Evolutionary conservation across 148 eudicot species (phyloP), one percentile per base, ranked within the genome.

Genomic region (Euryodendron excelsum): DNA sequence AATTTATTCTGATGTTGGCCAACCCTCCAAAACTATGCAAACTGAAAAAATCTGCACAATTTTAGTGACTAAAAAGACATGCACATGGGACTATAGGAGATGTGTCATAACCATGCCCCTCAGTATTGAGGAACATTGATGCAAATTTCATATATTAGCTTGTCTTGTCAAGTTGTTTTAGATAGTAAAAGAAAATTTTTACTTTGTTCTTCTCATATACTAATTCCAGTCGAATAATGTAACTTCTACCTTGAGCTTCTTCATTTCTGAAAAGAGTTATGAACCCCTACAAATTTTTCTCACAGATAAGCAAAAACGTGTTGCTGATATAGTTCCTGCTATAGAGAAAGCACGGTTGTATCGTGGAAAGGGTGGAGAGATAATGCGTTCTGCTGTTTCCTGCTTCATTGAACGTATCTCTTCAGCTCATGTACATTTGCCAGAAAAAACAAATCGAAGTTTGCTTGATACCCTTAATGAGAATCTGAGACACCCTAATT

Each of bases 321-420:
- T 87, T 86, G 96, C 97, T 79, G 92, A 86, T 79, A 61, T 95
- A 76, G 96, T 95, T 77, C 97, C 96, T 82, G 96, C 94, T 74
- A 91, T 93, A 77, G 99, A 95, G 85, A 95, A 93, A 84, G 97
- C 99, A 85, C 91, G 99, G 37, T 89, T 95, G 44, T 95, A 95
- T 85, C 93, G 99, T 72, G 99, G 99, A 60, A 95, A 95, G 85
- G 99, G 99, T 69, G 97, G 99, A 86, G 99, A 95, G 86, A 90
- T 95, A 65, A 95, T 95, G 99, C 97, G 97, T 80, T 83, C 92
- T 82, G 94, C 99, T 70, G 99, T 95, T 80, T 95, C 97, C 71
- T 92, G 96, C 76, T 91, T 91, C 72, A 88, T 91, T 80, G 89
- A 93, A 78, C 90, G 96, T 80, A 87, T 88, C 77, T 90, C 99